Percentiles rank a stretch among this genome's conserved stretches.
Evolutionary conservation across 1,139 yeast genomes (phyloP).

Genomic region (Blastobotrys ciferrii): DNA sequence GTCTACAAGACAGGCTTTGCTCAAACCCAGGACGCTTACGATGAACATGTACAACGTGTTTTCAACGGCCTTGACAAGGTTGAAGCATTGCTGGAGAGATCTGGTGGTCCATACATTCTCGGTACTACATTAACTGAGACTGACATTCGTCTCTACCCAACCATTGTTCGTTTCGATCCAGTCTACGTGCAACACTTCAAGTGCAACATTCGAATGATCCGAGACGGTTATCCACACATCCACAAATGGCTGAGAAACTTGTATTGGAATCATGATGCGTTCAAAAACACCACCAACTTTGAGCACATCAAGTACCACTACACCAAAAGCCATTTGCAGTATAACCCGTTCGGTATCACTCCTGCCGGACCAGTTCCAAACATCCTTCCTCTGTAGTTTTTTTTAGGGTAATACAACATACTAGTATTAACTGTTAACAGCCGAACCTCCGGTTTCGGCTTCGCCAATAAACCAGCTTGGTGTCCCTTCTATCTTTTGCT

Average conservation of each 20-base stretch:
- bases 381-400: conserved; percentile 43
- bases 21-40: conserved; percentile 78
- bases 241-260: conserved; percentile 79
- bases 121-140: conserved; percentile 82
- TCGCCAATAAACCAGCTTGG: too few relatives aligned
- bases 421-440: too few relatives aligned
- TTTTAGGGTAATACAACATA: too few relatives aligned
- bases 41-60: conserved; percentile 60
- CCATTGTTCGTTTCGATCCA: conserved; percentile 84
- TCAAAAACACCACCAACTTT: conserved; percentile 77
- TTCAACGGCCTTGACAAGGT: conserved; percentile 73
- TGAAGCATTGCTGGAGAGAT: conserved; percentile 60
- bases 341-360: conserved; percentile 81
- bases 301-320: conserved; percentile 89
- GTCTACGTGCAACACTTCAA: conserved; percentile 94
- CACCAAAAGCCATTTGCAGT: conserved; percentile 70
- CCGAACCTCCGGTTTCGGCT: too few relatives aligned
- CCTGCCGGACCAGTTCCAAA: conserved; percentile 89
- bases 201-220: conserved; percentile 80
- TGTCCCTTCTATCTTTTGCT: too few relatives aligned
- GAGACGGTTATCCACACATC: conserved; percentile 74
- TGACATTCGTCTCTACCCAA: conserved; percentile 79
- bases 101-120: conserved; percentile 52
- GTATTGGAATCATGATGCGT: conserved; percentile 81
- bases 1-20: conserved; percentile 95